Evolutionary conservation across 345 rosid species (phyloP).

Genomic region (Conringia planisiliqua): DNA sequence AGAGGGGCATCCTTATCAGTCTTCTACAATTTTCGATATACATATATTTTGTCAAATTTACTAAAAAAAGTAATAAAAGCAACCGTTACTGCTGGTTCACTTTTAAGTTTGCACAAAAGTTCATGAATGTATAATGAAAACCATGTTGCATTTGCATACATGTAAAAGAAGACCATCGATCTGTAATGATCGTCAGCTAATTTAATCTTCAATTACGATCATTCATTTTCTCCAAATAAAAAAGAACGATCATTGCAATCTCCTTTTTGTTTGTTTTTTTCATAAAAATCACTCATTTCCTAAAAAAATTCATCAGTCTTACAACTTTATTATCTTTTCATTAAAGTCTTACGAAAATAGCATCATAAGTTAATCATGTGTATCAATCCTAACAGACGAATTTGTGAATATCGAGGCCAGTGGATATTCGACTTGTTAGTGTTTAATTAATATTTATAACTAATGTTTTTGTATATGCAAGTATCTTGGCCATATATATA

Average conservation of each 20-base stretch:
- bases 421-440: background rate
- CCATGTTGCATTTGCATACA: background rate
- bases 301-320: slow-evolving; percentile 14
- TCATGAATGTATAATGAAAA: slow-evolving; percentile 1
- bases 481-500: background rate
- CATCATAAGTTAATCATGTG: slow-evolving; percentile 38
- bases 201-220: slow-evolving; percentile 17
- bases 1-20: background rate
- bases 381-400: slow-evolving; percentile 20
- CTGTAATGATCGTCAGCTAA: slow-evolving; percentile 20
- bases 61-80: background rate
- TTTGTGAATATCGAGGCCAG: slow-evolving; percentile 19
- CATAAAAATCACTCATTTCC: slow-evolving; percentile 30
- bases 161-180: background rate
- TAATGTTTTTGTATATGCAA: background rate
- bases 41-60: background rate
- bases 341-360: slow-evolving; percentile 12
- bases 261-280: slow-evolving; percentile 37
- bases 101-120: slow-evolving; percentile 14
- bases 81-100: background rate
- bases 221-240: background rate
- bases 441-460: background rate
- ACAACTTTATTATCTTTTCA: slow-evolving; percentile 27
- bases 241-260: slow-evolving; percentile 21
- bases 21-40: background rate